Conservation (phyloP, 805 yeast species). For the Nakazawaea wickerhamii region DNA sequence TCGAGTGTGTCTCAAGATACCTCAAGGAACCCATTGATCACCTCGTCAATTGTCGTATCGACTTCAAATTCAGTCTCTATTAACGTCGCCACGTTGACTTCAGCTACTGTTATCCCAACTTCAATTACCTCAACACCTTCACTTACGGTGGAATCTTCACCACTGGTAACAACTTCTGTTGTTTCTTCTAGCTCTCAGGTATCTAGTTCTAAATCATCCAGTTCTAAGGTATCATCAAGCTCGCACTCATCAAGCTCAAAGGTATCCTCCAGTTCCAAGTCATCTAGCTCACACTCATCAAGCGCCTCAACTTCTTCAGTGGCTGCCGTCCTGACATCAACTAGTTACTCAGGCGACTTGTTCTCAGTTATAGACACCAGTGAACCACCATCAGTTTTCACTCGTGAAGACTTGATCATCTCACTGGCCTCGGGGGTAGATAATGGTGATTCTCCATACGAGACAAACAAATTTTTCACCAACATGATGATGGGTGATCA, state of each 20-base stretch:
- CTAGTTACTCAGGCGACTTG: slow-evolving; percentile 33
- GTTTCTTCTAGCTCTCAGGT: slow-evolving; percentile 2
- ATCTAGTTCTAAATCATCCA: slow-evolving; percentile 1
- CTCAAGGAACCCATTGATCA: slow-evolving; percentile 25
- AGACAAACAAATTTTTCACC: slow-evolving; percentile 74
- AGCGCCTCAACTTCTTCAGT: slow-evolving; percentile 12
- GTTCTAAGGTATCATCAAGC: slow-evolving; percentile 12
- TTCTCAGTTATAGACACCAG: slow-evolving; percentile 41
- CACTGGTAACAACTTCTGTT: slow-evolving; percentile 1
- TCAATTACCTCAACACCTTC: neutral
- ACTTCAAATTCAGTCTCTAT: slow-evolving; percentile 23
- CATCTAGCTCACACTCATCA: slow-evolving; percentile 4
- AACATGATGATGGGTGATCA: slow-evolving; percentile 57
- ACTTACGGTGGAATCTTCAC: neutral
- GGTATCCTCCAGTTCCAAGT: slow-evolving; percentile 10
- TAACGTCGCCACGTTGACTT: slow-evolving; percentile 20
- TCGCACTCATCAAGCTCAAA: slow-evolving; percentile 11
- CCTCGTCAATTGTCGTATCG: slow-evolving; percentile 22
- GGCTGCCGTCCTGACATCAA: slow-evolving; percentile 18
- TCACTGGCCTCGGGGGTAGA: slow-evolving; percentile 42
- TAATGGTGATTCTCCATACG: slow-evolving; percentile 39
- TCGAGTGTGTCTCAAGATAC: slow-evolving; percentile 20
- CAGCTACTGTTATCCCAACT: slow-evolving; percentile 16
- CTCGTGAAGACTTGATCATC: slow-evolving; percentile 39
- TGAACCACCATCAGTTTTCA: slow-evolving; percentile 42